Conservation (phyloP, 805 yeast species). For the Kregervanrija delftensis region DNA sequence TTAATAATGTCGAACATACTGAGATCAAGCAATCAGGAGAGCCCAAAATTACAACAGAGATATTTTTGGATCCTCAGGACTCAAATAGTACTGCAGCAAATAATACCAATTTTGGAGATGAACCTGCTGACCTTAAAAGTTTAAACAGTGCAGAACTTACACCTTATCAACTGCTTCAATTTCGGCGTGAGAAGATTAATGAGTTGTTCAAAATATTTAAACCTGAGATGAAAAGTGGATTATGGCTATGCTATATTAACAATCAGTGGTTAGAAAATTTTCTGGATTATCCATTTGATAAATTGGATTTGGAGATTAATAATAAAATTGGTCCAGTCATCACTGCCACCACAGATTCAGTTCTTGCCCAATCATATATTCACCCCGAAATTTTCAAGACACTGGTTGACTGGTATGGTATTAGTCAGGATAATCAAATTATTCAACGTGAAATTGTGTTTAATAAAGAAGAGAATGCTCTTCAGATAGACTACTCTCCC, state of each 20-base stretch:
- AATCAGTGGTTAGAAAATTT: constrained; percentile 36
- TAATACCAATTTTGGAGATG: too few relatives aligned
- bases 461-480: constrained; percentile 17
- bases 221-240: constrained; percentile 35
- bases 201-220: constrained; percentile 10
- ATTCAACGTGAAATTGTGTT: constrained; percentile 30
- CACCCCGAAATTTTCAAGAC: constrained; percentile 38
- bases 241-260: constrained; percentile 42
- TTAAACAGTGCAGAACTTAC: background rate
- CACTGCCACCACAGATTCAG: constrained; percentile 38
- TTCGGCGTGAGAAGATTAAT: constrained; percentile 15
- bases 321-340: constrained; percentile 39
- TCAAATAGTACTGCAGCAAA: too few relatives aligned
- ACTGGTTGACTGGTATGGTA: constrained; percentile 50
- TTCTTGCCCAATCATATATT: constrained; percentile 23
- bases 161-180: constrained; percentile 9
- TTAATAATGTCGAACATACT: too few relatives aligned
- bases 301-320: constrained; percentile 24
- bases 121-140: too few relatives aligned
- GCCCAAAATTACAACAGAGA: too few relatives aligned
- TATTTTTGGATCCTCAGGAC: too few relatives aligned
- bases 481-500: constrained; percentile 21
- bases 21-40: too few relatives aligned
- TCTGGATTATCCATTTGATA: constrained; percentile 25
- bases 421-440: constrained; percentile 31